phyloP scores from a whole-genome alignment of 768 basidiomycete species.

The Boletus vinaceobasis region DNA sequence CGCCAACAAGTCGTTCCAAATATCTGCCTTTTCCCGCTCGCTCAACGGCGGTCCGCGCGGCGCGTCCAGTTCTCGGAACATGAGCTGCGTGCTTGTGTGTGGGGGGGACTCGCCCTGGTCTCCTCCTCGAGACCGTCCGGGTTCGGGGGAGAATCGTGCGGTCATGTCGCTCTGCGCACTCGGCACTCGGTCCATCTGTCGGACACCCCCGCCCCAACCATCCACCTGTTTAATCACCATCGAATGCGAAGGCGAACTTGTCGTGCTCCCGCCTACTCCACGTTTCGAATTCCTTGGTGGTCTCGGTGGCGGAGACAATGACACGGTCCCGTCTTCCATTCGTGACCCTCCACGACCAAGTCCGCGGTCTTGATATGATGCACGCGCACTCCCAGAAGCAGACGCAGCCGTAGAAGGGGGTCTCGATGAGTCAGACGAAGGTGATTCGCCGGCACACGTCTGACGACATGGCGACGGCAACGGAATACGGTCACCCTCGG shows the following conservation, averaged over 20 bases:
- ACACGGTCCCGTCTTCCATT: slow-evolving; percentile 20
- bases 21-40: slow-evolving; percentile 67
- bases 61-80: slow-evolving; percentile 47
- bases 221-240: slow-evolving; percentile 3
- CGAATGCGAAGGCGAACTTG: slow-evolving; percentile 7
- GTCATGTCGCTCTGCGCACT: slow-evolving; percentile 33
- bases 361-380: slow-evolving; percentile 31
- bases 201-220: background rate
- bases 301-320: slow-evolving; percentile 29
- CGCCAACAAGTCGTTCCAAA: slow-evolving; percentile 67
- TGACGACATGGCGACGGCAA: slow-evolving; percentile 11
- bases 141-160: slow-evolving; percentile 15
- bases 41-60: slow-evolving; percentile 42
- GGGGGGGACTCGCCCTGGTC: slow-evolving; percentile 12
- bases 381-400: slow-evolving; percentile 37
- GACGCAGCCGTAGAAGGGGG: slow-evolving; percentile 41
- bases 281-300: slow-evolving; percentile 15
- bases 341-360: slow-evolving; percentile 2
- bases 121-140: background rate
- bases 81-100: slow-evolving; percentile 32
- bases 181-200: slow-evolving; percentile 21
- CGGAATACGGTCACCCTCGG: slow-evolving; percentile 2
- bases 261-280: slow-evolving; percentile 2
- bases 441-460: slow-evolving; percentile 21
- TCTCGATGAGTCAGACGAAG: slow-evolving; percentile 31